Base-by-base conservation (phyloP, 139 green algal genomes). In the Coccomyxa sp. region DNA sequence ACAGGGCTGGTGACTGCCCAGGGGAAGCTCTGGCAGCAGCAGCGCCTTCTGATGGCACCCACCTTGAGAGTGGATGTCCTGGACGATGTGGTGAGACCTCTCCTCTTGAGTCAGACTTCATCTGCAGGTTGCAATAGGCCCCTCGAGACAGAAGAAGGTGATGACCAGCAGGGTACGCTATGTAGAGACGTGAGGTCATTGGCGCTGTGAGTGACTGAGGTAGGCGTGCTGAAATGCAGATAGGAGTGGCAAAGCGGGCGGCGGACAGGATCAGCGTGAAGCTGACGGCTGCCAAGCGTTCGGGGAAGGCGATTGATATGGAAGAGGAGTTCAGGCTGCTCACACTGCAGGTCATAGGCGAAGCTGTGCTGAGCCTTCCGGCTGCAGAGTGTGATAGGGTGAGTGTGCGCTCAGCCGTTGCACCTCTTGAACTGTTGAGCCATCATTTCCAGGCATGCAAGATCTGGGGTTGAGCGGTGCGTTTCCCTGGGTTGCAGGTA, bases 261-360 rank as follows among this genome's bases (percentile, higher is more conserved):
- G 86, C 88, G 35, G 88, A 92, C 31, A 82, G 93, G 24, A 81
- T 98, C 71, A 86, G 73, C 39, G 83, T 76, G 39, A 96, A 97
- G 85, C 84, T 98, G 50, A 83, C 92, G 74, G 40, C 16, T 0
- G 79, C 87, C 41, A 82, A 75, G 8, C 74, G 33, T 24, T 74
- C 31, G 12, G 54, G 69, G 29, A 40, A 88, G 68, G 33, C 86
- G 18, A 77, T 98, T 1, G 86, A 97, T 70, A 88, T 99, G 33
- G 88, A 97, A 76, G 89, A 97, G 69, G 94, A 97, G 88, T 97
- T 97, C 81, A 81, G 91, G 58, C 89, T 94, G 81, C 84, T 98
- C 10, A 97, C 95, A 35, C 88, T 98, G 80, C 95, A 97, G 76
- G 90, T 98, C 54, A 98, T 98, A 70, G 95, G 93, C 0, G 90